Conservation (phyloP, 345 rosid species). For the Limnanthes douglasii region DNA sequence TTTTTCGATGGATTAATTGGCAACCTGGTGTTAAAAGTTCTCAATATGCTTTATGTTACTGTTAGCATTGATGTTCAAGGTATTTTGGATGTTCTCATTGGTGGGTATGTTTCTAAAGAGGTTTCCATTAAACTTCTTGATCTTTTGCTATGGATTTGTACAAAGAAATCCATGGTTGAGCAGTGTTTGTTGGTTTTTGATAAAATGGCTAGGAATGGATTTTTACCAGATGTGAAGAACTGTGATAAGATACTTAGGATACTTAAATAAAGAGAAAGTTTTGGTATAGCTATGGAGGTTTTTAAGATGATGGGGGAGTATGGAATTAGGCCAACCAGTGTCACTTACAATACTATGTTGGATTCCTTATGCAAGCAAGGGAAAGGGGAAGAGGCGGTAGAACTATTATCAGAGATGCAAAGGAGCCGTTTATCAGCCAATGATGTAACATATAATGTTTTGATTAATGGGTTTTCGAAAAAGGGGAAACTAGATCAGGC, state of each 20-base stretch:
- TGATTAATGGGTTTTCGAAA: constrained; percentile 43
- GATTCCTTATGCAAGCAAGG: constrained; percentile 48
- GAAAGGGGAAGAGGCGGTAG: constrained; percentile 24
- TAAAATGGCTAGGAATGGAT: constrained; percentile 38
- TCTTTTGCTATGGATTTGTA: constrained; percentile 39
- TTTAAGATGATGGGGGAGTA: constrained; percentile 30
- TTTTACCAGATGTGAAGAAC: constrained; percentile 42
- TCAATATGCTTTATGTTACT: constrained; percentile 16
- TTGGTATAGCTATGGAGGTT: constrained; percentile 19
- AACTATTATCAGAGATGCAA: constrained; percentile 35
- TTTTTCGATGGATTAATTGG: constrained; percentile 37
- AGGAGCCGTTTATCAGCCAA: constrained; percentile 15
- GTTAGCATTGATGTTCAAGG: constrained; percentile 27
- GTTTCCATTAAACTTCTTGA: constrained; percentile 29
- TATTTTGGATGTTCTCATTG: constrained; percentile 36
- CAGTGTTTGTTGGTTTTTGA: constrained; percentile 30
- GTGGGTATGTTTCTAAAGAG: constrained; percentile 11
- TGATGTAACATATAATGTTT: constrained; percentile 43
- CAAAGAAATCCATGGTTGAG: constrained; percentile 34
- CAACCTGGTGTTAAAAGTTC: constrained; percentile 36
- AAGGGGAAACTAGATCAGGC: constrained; percentile 36
- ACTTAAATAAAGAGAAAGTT: constrained; percentile 29
- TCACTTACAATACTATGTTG: constrained; percentile 49
- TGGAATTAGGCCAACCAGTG: constrained; percentile 34
- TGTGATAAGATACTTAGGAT: constrained; percentile 52